Base-by-base conservation (phyloP, 1,139 yeast species). In the Yamadazyma diddensiae region DNA sequence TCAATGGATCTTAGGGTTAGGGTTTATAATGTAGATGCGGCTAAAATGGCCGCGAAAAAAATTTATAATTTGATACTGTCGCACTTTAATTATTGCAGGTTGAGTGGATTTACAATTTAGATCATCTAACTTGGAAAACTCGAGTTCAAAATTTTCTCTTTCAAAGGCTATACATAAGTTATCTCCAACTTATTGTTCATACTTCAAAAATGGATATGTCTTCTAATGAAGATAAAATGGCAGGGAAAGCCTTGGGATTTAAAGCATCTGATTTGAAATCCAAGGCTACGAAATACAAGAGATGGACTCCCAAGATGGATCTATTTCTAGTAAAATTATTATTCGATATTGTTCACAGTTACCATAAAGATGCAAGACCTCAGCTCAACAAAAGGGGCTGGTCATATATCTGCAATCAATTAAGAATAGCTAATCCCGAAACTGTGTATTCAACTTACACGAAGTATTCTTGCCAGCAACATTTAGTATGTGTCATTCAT, bases 301-400 rank as follows among this genome's bases (percentile, higher is more conserved):
- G 71, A 42, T 65, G 71, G 71, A 53, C 68, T 0, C 67, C 70
- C 1, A 52, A 52, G 25, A 65, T 65, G 70, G 71, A 65, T 38
- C 65, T 58, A 36, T 59, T 40, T 35, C 48, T 65, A 16, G 52
- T 65, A 28, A 59, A 55, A 33, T 42, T 65, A 14, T 46, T 65
- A 10, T 53, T 63, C 4, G 69, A 64, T 38, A 62, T 64, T 10
- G 68, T 62, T 2, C 70, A 63, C 42, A 57, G 64, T 34, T 62
- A 46, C 38, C 58, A 58, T 2, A 53, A 59, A 36, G 64, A 57
- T 2, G 59, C 54, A 0, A 55, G 50, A 12, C 53, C 65, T 1
- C 58, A 52, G 35, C 55, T 63, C 59, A 56, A 57, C 12, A 65
- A 65, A 37, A 59, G 59, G 35, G 60, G 61, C 6, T 65, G 71